phyloP scores from a whole-genome alignment of 2,329 filamentous ascomycete species.

The Thielaviopsis populi region DNA sequence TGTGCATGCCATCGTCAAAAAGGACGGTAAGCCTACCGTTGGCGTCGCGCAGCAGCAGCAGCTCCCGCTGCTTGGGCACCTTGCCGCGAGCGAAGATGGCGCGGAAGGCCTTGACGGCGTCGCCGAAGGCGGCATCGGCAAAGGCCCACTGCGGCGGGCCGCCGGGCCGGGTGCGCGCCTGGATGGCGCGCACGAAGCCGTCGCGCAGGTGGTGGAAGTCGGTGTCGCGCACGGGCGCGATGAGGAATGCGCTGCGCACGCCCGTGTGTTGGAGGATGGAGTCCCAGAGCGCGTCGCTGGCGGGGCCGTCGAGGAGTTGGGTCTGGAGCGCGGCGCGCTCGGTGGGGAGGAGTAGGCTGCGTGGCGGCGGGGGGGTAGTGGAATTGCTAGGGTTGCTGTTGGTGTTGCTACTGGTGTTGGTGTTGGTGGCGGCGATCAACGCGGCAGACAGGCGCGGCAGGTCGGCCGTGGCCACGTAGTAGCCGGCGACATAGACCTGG shows the following conservation, averaged over 20 bases:
- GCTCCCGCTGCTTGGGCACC: constrained; percentile 63
- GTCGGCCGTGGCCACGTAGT: constrained; percentile 77
- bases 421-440: constrained; percentile 61
- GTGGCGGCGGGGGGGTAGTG: no score
- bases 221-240: constrained; percentile 83
- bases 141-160: constrained; percentile 35
- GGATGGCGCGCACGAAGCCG: constrained; percentile 76
- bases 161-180: constrained; percentile 44
- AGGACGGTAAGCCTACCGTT: constrained; percentile 52
- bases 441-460: constrained; percentile 65
- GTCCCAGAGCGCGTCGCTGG: constrained; percentile 61
- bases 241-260: constrained; percentile 63
- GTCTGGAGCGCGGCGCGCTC: constrained; percentile 63
- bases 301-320: constrained; percentile 51
- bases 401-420: constrained; percentile 39
- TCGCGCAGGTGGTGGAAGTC: constrained; percentile 89
- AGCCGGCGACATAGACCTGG: constrained; percentile 86
- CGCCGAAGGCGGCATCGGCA: constrained; percentile 61
- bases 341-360: constrained; percentile 45
- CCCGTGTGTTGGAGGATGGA: constrained; percentile 49
- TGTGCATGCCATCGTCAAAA: constrained; percentile 41
- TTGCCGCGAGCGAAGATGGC: constrained; percentile 64
- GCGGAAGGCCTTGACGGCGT: constrained; percentile 64
- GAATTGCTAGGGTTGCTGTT: not conserved
- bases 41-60: constrained; percentile 55